Percentiles rank a stretch among this genome's conserved stretches.
Conservation (phyloP, 176 grass and related monocot genomes). For the Carex parvula region DNA sequence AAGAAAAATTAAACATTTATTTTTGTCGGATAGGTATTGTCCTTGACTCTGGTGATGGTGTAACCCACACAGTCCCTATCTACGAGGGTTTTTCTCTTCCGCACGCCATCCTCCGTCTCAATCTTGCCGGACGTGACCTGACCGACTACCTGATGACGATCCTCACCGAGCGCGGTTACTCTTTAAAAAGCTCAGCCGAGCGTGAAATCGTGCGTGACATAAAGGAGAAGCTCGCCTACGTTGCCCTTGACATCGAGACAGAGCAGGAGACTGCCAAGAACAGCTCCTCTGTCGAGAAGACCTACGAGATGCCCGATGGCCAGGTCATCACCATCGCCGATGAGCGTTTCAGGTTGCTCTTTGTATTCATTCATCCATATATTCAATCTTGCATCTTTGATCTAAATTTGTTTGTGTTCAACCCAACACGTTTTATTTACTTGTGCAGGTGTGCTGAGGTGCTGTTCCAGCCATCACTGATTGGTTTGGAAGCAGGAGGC, state of each 20-base stretch:
- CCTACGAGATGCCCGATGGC: conserved; percentile 70
- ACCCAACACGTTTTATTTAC: background rate
- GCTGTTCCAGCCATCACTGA: conserved; percentile 78
- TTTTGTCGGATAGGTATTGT: conserved; percentile 47
- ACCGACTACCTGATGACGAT: conserved; percentile 69
- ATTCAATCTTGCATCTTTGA: background rate
- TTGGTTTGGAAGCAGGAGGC: conserved; percentile 67
- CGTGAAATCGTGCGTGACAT: conserved; percentile 76
- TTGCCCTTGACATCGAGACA: conserved; percentile 62
- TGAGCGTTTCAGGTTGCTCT: conserved; percentile 48
- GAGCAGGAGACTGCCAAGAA: conserved; percentile 69
- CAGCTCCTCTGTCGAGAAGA: conserved; percentile 70
- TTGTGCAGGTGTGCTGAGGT: conserved; percentile 60
- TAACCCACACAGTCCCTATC: conserved; percentile 70
- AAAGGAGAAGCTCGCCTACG: conserved; percentile 72
- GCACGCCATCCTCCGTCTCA: conserved; percentile 69
- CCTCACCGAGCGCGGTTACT: conserved; percentile 60
- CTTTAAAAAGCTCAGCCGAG: conserved; percentile 63
- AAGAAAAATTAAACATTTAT: conserved; percentile 4
- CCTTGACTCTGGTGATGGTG: conserved; percentile 80
- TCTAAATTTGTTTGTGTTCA: background rate
- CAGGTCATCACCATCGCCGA: conserved; percentile 70
- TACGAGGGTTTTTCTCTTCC: conserved; percentile 71
- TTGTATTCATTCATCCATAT: background rate
- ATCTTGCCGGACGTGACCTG: conserved; percentile 62